Evolutionary conservation across 352 stramenopile genomes (phyloP), one percentile per base, ranked within the genome.

Genomic region (Pythium biforme): DNA sequence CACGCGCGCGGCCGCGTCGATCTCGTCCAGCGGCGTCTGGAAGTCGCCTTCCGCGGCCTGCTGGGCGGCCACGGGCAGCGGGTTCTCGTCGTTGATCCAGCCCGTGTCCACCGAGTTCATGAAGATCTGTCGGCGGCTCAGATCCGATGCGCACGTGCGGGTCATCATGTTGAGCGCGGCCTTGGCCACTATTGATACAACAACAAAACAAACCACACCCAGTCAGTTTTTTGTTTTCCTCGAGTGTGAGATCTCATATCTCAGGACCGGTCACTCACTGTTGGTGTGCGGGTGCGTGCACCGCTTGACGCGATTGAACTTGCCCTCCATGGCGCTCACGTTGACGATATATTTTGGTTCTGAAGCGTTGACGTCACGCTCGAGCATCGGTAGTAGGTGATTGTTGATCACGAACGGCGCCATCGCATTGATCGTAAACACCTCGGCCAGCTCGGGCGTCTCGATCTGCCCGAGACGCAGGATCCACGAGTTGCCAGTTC

Each of bases 71-170:
- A 96, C 91, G 50, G 95, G 84, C 37, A 98, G 62, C 29, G 96
- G 96, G 76, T 98, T 98, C 72, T 99, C 96, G 75, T 98, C 94
- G 75, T 99, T 99, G 74, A 99, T 98, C 95, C 96, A 99, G 59
- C 85, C 96, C 8, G 96, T 99, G 76, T 98, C 96, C 25, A 99
- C 94, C 29, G 87, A 95, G 66, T 97, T 99, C 96, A 99, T 99
- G 66, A 89, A 99, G 59, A 99, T 97, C 52, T 77, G 61, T 4
- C 86, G 81, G 61, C 95, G 95, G 34, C 87, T 94, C 67, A 98
- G 73, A 66, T 98, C 94, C 58, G 97, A 88, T 0, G 94, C 90
- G 31, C 89, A 98, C 7, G 96, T 99, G 14, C 95, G 80, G 7
- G 96, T 99, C 73, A 99, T 97, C 96, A 99, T 99, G 73, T 99